Percentiles rank a stretch among this genome's conserved stretches.
phyloP scores from a whole-genome alignment of 345 rosid species.

The Arabidopsis thaliana region DNA sequence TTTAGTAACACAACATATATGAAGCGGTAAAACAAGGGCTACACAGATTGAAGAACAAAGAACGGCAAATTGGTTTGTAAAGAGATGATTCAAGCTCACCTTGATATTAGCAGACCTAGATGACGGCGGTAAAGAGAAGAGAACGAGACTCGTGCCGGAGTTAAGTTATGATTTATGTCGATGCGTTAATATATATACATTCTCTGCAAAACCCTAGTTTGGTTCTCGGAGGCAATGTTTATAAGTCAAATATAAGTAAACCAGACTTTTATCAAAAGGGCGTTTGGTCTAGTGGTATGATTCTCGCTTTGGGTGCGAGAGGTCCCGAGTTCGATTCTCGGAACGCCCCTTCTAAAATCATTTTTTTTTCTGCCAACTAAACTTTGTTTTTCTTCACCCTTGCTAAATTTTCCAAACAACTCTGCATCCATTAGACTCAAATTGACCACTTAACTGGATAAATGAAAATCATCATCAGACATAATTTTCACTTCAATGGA shows the following conservation, averaged over 20 bases:
- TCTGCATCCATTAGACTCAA: not conserved
- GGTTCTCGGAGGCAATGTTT: not conserved
- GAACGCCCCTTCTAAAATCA: constrained; percentile 55
- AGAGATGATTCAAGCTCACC: constrained; percentile 16
- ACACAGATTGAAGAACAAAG: not conserved
- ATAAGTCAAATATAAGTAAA: fast-evolving
- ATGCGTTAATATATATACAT: constrained; percentile 28
- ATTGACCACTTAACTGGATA: not conserved
- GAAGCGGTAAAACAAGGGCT: not conserved
- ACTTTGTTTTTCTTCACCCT: not conserved
- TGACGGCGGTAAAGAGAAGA: constrained; percentile 25
- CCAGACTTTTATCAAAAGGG: not conserved
- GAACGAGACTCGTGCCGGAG: constrained; percentile 35
- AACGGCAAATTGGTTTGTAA: not conserved
- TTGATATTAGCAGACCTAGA: constrained; percentile 8
- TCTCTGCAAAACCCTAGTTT: constrained; percentile 40
- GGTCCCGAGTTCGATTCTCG: constrained; percentile 69
- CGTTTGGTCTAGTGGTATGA: constrained; percentile 95
- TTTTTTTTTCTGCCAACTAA: not conserved
- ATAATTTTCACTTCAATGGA: not conserved
- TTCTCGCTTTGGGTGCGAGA: constrained; percentile 96
- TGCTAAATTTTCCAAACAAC: not conserved
- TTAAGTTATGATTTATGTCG: constrained; percentile 4
- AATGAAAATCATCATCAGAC: not conserved
- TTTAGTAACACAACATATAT: not conserved